Base-by-base conservation (phyloP, 495 filamentous ascomycete species). In the Hypoxylon trugodes region DNA sequence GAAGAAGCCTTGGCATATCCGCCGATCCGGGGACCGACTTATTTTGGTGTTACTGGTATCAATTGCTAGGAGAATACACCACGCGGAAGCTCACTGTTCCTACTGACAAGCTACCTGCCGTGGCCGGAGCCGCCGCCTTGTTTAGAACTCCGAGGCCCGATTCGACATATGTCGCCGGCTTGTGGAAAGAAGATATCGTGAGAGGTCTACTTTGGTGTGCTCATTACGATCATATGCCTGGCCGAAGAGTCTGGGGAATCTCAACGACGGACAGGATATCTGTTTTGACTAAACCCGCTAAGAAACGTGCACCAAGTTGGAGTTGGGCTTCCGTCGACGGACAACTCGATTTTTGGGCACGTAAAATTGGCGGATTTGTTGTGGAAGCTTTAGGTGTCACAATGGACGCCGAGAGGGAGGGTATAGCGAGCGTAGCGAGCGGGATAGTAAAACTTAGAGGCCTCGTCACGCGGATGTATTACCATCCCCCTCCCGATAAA, bases 261-360 rank as follows among this genome's bases (percentile, higher is more conserved):
- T 50, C 48, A 12, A 9, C 28, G 0, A 30, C n/a, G 0, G 57
- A 61, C 9, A 30, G 25, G 6, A 66, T 66, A 22, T 43, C 52
- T 9, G 4, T 4, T 12, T 37, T 61, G 1, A 12, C 51, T 3
- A 38, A 18, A n/a, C 61, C 69, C 1, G 45, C 46, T 10, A 28
- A 38, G n/a, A 65, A 61, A 33, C 57, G 69, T 8, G 68, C 54
- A 1, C 70, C 70, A 7, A 68, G 64, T 12, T 73, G 70, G 70
- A 68, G 64, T 25, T 73, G 70, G 70, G 69, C 70, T 13, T 32
- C 60, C 1, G 36, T 69, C 16, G 65, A 69, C 8, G 65, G 65
- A 3, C 48, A 58, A 2, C 32, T 65, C 15, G 59, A 61, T 24
- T 65, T 73, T 16, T 65, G 54, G 53, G 46, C 56, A 2, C 63